These are phyloP conservation scores for Metschnikowia henanensis DNA, from an alignment of 805 yeast genomes.

Conservation along the genomic window DNA sequence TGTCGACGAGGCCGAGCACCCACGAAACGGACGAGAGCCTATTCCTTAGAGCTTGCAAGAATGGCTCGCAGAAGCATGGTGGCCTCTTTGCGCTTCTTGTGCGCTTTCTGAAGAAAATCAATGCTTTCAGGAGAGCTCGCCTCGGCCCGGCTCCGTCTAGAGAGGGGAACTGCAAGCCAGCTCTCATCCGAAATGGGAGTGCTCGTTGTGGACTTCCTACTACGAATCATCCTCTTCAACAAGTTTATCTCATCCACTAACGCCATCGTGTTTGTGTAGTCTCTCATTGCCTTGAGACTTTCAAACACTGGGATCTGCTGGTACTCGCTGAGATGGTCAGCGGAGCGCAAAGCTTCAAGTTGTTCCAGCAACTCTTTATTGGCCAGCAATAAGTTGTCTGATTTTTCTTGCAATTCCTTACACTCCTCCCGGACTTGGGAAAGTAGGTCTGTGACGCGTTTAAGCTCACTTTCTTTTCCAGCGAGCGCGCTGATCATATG, in stretches of 20 bases:
- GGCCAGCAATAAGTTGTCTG: constrained; percentile 19
- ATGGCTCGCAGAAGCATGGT: constrained; percentile 1
- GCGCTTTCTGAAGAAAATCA: constrained; percentile 6
- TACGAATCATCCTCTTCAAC: constrained; percentile 34
- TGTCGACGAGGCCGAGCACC: background rate
- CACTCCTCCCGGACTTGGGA: constrained; percentile 7
- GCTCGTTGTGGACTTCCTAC: background rate
- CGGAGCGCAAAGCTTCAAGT: constrained; percentile 27
- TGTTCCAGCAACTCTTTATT: constrained; percentile 25
- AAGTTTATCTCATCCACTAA: constrained; percentile 46
- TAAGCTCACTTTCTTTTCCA: constrained; percentile 27
- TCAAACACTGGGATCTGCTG: constrained; percentile 25
- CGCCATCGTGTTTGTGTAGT: constrained; percentile 31
- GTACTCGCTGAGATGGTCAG: constrained; percentile 14
- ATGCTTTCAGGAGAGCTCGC: background rate
- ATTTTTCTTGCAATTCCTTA: constrained; percentile 21
- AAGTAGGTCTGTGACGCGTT: constrained; percentile 16
- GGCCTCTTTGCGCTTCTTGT: constrained; percentile 9
- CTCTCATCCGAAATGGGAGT: background rate
- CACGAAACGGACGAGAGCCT: background rate
- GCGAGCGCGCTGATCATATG: constrained; percentile 36
- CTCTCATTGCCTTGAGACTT: constrained; percentile 32
- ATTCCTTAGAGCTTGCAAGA: background rate
- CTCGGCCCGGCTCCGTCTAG: background rate
- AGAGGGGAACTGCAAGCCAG: constrained; percentile 7